phyloP scores from a whole-genome alignment of 495 filamentous ascomycete genomes.

The Cladorrhinum samala region DNA sequence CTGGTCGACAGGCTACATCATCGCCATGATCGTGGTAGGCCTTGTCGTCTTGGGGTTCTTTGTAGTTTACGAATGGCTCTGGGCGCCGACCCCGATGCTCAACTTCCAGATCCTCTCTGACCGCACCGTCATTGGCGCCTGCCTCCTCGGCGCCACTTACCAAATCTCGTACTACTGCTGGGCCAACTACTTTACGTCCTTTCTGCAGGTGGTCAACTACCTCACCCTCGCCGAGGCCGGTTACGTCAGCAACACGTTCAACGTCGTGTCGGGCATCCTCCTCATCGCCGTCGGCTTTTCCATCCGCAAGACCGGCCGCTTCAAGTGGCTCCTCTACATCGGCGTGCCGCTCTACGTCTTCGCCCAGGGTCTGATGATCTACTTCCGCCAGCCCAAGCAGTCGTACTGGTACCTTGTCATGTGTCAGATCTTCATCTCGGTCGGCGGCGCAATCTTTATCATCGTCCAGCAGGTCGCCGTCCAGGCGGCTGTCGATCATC shows the following conservation, averaged over 20 bases:
- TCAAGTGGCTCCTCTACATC: slow-evolving; percentile 55
- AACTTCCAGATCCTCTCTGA: slow-evolving; percentile 54
- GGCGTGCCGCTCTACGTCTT: slow-evolving; percentile 59
- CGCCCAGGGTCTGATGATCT: slow-evolving; percentile 61
- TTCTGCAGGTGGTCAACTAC: slow-evolving; percentile 64
- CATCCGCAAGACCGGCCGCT: slow-evolving; percentile 52
- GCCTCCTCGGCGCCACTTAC: slow-evolving; percentile 45
- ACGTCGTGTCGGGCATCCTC: slow-evolving; percentile 61
- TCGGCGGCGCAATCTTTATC: slow-evolving; percentile 54
- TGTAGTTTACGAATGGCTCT: slow-evolving; percentile 49
- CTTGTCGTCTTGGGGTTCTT: slow-evolving; percentile 44
- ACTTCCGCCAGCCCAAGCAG: slow-evolving; percentile 34
- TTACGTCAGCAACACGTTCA: slow-evolving; percentile 65
- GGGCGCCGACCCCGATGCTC: slow-evolving; percentile 54
- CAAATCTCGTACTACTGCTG: slow-evolving; percentile 64
- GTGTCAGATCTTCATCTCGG: slow-evolving; percentile 74
- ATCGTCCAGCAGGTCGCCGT: slow-evolving; percentile 61
- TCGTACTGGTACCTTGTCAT: slow-evolving; percentile 64
- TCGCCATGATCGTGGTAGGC: slow-evolving; percentile 47
- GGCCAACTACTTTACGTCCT: slow-evolving; percentile 61
- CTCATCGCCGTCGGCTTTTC: slow-evolving; percentile 48
- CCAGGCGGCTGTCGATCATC: slow-evolving; percentile 59
- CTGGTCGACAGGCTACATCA: slow-evolving; percentile 51
- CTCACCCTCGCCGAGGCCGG: slow-evolving; percentile 50
- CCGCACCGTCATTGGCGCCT: slow-evolving; percentile 61